Conservation (phyloP, 495 filamentous ascomycete species). For the Neurospora tetrasperma region DNA sequence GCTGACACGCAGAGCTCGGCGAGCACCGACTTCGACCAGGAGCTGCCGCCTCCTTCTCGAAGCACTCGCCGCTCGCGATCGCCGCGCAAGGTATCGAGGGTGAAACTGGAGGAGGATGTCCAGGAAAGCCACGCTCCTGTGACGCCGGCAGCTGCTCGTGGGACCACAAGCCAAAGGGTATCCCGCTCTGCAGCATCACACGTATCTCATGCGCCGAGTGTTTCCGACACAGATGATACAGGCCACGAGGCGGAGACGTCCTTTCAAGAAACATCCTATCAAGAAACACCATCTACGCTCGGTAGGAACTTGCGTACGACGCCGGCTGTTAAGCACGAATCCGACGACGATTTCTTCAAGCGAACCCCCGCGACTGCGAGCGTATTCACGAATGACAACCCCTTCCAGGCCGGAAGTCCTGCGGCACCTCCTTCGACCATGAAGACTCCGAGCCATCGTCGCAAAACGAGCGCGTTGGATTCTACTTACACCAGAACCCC, state of each 20-base stretch:
- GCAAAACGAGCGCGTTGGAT: slow-evolving; percentile 26
- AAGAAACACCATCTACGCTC: slow-evolving; percentile 18
- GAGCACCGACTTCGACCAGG: slow-evolving; percentile 29
- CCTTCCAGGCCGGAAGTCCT: slow-evolving; percentile 76
- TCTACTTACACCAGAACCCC: slow-evolving; percentile 18
- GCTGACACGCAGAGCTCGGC: slow-evolving; percentile 40
- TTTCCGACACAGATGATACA: slow-evolving; percentile 40
- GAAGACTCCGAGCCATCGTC: slow-evolving; percentile 32
- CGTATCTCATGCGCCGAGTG: slow-evolving; percentile 22
- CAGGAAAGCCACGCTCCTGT: slow-evolving; percentile 25
- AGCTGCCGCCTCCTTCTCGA: slow-evolving; percentile 31
- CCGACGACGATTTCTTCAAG: slow-evolving; percentile 32
- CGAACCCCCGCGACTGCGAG: slow-evolving; percentile 38
- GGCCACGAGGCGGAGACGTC: slow-evolving; percentile 25
- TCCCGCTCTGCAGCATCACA: slow-evolving; percentile 35
- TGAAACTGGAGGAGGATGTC: slow-evolving; percentile 38
- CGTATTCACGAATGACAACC: slow-evolving; percentile 80
- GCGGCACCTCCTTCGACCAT: slow-evolving; percentile 18
- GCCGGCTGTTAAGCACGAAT: slow-evolving; percentile 36
- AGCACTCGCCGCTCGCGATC: slow-evolving; percentile 29
- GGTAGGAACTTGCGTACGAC: slow-evolving; percentile 24
- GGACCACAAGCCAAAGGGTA: slow-evolving; percentile 42
- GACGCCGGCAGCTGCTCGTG: slow-evolving; percentile 24
- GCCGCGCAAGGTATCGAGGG: slow-evolving; percentile 35
- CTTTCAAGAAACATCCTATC: not conserved